Conservation (phyloP, 495 filamentous ascomycete genomes). For the Xylaria castorea region DNA sequence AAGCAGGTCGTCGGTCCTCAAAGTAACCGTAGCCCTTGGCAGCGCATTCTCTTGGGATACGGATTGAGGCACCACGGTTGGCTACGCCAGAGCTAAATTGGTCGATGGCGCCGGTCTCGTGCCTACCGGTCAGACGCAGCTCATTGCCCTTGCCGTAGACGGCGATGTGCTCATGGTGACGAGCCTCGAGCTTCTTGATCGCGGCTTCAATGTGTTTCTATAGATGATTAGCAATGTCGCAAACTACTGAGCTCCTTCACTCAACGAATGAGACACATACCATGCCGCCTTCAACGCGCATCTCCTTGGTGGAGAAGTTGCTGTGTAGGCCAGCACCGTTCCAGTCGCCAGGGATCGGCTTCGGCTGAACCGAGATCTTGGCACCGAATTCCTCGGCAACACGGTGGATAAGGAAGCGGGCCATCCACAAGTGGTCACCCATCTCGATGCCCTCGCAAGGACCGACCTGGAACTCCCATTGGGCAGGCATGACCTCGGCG, state of each 20-base stretch:
- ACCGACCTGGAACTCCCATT: conserved; percentile 99
- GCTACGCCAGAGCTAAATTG: conserved; percentile 95
- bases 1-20: conserved; percentile 93
- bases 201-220: conserved; percentile 78
- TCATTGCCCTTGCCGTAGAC: conserved; percentile 97
- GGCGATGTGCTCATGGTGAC: conserved; percentile 93
- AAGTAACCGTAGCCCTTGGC: conserved; percentile 98
- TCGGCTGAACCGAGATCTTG: conserved; percentile 95
- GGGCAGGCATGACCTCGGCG: conserved; percentile 97
- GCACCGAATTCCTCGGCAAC: conserved; percentile 97
- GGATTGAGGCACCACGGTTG: conserved; percentile 92
- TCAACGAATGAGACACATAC: conserved; percentile 27
- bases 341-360: conserved; percentile 99
- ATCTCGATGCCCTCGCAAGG: conserved; percentile 91
- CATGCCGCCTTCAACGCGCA: conserved; percentile 92
- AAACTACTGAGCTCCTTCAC: not conserved
- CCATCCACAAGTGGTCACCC: conserved; percentile 98
- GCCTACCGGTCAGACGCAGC: conserved; percentile 86
- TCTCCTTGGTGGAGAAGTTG: conserved; percentile 87
- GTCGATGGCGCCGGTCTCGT: conserved; percentile 95
- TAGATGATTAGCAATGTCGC: conserved; percentile 23
- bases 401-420: conserved; percentile 94
- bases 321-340: conserved; percentile 97
- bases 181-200: conserved; percentile 87
- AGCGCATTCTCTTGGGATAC: conserved; percentile 88